A percentile compares a stretch with the other conserved stretches of the same genome.
Conservation (phyloP, 495 filamentous ascomycete genomes). For the Mycothermus thermophilus region DNA sequence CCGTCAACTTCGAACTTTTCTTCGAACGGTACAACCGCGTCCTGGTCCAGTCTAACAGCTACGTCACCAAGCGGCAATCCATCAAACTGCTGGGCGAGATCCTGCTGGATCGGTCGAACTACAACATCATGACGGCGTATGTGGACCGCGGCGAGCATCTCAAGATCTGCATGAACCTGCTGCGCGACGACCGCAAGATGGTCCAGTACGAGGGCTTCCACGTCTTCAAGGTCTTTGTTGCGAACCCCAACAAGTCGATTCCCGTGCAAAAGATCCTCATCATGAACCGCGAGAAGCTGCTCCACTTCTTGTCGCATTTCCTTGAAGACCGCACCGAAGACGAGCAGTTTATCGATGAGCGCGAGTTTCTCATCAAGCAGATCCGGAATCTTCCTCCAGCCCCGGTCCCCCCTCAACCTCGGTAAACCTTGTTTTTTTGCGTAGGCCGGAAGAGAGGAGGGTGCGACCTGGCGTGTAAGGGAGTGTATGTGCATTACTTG, state of each 20-base stretch:
- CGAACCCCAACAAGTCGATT: constrained; percentile 90
- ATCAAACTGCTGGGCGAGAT: constrained; percentile 96
- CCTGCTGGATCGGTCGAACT: constrained; percentile 85
- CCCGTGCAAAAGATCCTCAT: constrained; percentile 89
- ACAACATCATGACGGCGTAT: constrained; percentile 94
- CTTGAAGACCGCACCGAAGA: constrained; percentile 92
- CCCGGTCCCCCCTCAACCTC: constrained; percentile 41
- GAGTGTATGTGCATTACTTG: no score
- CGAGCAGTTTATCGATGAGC: constrained; percentile 96
- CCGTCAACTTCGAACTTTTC: constrained; percentile 79
- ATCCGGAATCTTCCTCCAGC: constrained; percentile 65
- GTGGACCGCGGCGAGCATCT: constrained; percentile 90
- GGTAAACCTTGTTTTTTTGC: constrained; percentile 7
- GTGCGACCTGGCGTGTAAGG: no score
- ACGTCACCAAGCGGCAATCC: constrained; percentile 96
- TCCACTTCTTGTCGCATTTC: constrained; percentile 81
- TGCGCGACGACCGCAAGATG: constrained; percentile 92
- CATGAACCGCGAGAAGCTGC: constrained; percentile 82
- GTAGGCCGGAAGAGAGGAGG: no score
- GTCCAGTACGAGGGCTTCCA: constrained; percentile 99
- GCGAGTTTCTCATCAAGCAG: constrained; percentile 89
- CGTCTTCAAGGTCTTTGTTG: constrained; percentile 99
- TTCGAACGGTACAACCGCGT: constrained; percentile 78
- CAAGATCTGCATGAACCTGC: constrained; percentile 93
- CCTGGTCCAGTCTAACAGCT: constrained; percentile 83